Percentiles rank a stretch among this genome's conserved stretches.
Conservation (phyloP, 164 flowering plant species). For the Tinospora cordifolia region DNA sequence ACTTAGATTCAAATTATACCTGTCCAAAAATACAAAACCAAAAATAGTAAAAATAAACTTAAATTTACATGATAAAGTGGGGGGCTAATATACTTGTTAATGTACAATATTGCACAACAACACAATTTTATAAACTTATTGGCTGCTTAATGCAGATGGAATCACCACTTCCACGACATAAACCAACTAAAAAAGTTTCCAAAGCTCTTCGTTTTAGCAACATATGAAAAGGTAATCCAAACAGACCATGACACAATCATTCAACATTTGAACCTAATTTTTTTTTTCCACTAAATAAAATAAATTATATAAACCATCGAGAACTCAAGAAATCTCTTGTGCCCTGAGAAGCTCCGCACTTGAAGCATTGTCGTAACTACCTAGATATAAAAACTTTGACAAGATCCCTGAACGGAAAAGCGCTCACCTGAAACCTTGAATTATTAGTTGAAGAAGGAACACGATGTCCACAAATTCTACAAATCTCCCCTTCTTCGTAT, state of each 20-base stretch:
- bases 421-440: slow-evolving; percentile 42
- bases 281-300: not conserved
- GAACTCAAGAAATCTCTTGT: slow-evolving; percentile 77
- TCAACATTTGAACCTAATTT: too few relatives aligned
- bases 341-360: slow-evolving; percentile 81
- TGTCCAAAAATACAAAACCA: too few relatives aligned
- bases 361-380: slow-evolving; percentile 93
- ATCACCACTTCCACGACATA: slow-evolving; percentile 1
- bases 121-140: not conserved
- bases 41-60: too few relatives aligned
- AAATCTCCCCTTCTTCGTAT: slow-evolving; percentile 86
- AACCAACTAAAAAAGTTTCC: not conserved
- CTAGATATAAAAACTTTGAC: slow-evolving; percentile 81
- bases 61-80: too few relatives aligned
- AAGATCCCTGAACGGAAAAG: slow-evolving; percentile 82
- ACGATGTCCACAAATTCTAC: slow-evolving; percentile 89
- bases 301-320: slow-evolving; percentile 41
- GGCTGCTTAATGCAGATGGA: too few relatives aligned
- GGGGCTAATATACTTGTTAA: too few relatives aligned
- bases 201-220: not conserved
- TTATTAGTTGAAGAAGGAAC: slow-evolving; percentile 38
- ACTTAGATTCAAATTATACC: too few relatives aligned
- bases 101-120: too few relatives aligned
- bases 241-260: not conserved
- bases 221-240: not conserved